These are phyloP conservation scores for Thalassiosira mediterranea DNA, from an alignment of 352 stramenopile species.

Conservation along the genomic window DNA sequence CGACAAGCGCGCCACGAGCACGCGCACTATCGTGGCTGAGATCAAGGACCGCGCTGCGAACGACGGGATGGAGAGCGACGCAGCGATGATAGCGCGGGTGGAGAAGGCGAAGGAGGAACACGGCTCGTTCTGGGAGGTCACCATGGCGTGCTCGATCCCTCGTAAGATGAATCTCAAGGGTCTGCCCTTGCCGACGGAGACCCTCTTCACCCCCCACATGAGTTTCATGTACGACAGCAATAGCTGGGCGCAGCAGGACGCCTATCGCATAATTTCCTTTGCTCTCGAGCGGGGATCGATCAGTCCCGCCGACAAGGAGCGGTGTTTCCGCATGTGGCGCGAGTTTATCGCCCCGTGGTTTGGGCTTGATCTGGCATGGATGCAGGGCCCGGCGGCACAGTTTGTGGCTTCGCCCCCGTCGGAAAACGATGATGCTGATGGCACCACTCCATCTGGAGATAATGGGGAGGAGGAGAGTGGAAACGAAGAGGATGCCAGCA, in stretches of 20 bases:
- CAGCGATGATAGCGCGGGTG: conserved; percentile 59
- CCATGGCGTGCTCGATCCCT: conserved; percentile 61
- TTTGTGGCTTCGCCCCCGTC: conserved; percentile 56
- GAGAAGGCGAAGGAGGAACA: conserved; percentile 84
- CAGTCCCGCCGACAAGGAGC: conserved; percentile 77
- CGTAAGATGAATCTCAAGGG: conserved; percentile 70
- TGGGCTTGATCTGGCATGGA: conserved; percentile 74
- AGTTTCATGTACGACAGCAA: conserved; percentile 79
- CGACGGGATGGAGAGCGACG: conserved; percentile 67
- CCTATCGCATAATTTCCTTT: conserved; percentile 81
- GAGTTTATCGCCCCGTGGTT: conserved; percentile 84
- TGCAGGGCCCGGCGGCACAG: conserved; percentile 67
- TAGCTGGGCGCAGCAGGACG: conserved; percentile 76
- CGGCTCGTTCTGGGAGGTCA: conserved; percentile 79
- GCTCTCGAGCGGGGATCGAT: conserved; percentile 78
- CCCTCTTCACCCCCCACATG: conserved; percentile 81
- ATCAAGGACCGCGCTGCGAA: conserved; percentile 83
- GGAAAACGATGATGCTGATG: conserved; percentile 23
- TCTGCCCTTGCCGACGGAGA: conserved; percentile 70
- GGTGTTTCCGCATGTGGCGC: conserved; percentile 77
- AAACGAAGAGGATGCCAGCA: conserved; percentile 62
- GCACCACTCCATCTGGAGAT: conserved; percentile 31
- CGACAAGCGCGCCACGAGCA: conserved; percentile 96
- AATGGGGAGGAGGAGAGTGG: conserved; percentile 58
- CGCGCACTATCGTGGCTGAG: conserved; percentile 90